Evolutionary conservation across 208 protist genomes (phyloP).

Genomic region (Entamoeba histolytica): DNA sequence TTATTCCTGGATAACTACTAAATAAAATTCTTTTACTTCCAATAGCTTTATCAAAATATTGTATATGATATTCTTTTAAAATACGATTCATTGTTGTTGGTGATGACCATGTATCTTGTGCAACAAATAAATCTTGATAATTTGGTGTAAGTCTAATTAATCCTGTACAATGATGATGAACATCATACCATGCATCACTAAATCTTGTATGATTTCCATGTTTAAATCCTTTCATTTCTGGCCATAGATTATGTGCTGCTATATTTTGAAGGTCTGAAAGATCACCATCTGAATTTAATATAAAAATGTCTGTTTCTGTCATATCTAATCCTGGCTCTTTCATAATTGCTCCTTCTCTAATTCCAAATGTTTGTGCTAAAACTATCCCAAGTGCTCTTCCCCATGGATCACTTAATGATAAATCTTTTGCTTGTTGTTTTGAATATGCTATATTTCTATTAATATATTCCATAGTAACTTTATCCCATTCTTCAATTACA

Average conservation of each 20-base stretch:
- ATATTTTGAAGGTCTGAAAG: background rate
- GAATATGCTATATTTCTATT: background rate
- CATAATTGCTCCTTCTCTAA: background rate
- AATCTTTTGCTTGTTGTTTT: background rate
- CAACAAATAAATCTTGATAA: background rate
- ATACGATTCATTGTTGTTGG: constrained; percentile 5
- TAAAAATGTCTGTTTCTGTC: background rate
- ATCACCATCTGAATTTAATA: background rate
- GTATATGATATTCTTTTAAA: background rate
- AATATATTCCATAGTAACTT: background rate
- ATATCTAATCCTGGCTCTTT: background rate
- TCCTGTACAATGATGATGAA: background rate
- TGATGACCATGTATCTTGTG: constrained; percentile 6
- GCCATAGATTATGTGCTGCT: background rate
- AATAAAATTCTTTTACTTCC: background rate
- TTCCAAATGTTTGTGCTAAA: background rate
- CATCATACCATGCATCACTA: background rate
- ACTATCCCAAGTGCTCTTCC: background rate
- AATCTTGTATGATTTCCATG: background rate
- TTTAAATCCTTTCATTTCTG: background rate
- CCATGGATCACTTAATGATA: background rate
- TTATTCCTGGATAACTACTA: constrained; percentile 13
- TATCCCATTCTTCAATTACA: background rate
- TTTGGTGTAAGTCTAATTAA: background rate
- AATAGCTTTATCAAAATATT: background rate